phyloP scores from a whole-genome alignment of 331 rosid species.

The Acacia pycnantha region DNA sequence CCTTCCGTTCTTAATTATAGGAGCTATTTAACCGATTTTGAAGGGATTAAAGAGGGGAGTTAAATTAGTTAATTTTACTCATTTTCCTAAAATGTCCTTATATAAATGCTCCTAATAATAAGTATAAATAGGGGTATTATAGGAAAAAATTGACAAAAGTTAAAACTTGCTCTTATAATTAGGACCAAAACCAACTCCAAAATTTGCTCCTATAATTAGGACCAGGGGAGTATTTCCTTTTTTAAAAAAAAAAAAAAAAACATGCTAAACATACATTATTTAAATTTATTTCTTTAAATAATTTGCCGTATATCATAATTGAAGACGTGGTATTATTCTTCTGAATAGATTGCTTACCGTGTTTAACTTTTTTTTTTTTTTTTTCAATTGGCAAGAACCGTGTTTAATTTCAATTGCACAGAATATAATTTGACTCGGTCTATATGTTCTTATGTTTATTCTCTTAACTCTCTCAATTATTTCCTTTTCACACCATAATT shows the following conservation, averaged over 20 bases:
- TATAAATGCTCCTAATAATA: too few relatives aligned
- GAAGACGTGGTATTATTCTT: background rate
- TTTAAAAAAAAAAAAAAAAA: background rate
- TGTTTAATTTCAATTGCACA: background rate
- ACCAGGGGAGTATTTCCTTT: background rate
- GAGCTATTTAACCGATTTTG: too few relatives aligned
- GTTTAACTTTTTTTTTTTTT: slow-evolving; percentile 1
- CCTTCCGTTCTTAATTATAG: too few relatives aligned
- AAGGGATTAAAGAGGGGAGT: too few relatives aligned
- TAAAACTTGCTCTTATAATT: too few relatives aligned
- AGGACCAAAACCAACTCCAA: too few relatives aligned
- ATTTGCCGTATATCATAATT: background rate
- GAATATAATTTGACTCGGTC: background rate
- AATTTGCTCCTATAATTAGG: too few relatives aligned
- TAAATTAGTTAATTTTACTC: too few relatives aligned
- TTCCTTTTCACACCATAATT: background rate
- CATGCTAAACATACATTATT: background rate
- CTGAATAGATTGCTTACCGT: background rate
- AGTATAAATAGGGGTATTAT: too few relatives aligned
- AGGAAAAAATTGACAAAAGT: too few relatives aligned
- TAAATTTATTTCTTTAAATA: background rate
- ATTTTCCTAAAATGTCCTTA: too few relatives aligned
- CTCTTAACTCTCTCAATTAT: background rate
- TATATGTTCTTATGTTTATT: background rate
- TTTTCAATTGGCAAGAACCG: background rate